phyloP scores from a whole-genome alignment of 305 asterid genomes.

The Fraxinus nigra region DNA sequence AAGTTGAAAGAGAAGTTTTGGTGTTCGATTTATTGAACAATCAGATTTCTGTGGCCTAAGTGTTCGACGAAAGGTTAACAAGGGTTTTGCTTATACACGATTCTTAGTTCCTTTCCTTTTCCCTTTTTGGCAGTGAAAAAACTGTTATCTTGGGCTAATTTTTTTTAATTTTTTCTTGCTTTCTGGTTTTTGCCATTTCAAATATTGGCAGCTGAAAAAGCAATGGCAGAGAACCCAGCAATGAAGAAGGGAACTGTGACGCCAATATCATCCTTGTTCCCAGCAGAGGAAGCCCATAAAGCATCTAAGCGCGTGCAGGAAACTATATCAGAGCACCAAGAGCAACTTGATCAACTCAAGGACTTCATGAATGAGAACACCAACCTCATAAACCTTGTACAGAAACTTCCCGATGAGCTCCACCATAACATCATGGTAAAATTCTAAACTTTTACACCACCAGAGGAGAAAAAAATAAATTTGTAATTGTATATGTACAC shows the following conservation, averaged over 20 bases:
- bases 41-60: neutral
- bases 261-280: conserved; percentile 57
- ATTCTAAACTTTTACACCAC: neutral
- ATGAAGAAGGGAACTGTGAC: conserved; percentile 64
- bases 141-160: neutral
- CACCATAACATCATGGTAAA: conserved; percentile 79
- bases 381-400: conserved; percentile 66
- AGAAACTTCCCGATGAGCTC: conserved; percentile 72
- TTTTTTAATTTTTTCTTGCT: neutral
- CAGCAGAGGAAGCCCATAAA: conserved; percentile 62
- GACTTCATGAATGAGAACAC: conserved; percentile 54
- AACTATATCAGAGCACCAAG: conserved; percentile 49
- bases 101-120: neutral
- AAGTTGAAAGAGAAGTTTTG: neutral
- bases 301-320: conserved; percentile 70
- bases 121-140: neutral
- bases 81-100: neutral
- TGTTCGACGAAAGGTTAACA: neutral
- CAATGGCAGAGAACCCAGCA: conserved; percentile 5
- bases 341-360: conserved; percentile 50
- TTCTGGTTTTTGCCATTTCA: neutral
- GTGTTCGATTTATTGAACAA: neutral
- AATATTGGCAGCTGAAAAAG: neutral
- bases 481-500: neutral
- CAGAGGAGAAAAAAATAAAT: neutral